Conservation (phyloP, 2,329 filamentous ascomycete species). For the Aspergillaceae sp. region DNA sequence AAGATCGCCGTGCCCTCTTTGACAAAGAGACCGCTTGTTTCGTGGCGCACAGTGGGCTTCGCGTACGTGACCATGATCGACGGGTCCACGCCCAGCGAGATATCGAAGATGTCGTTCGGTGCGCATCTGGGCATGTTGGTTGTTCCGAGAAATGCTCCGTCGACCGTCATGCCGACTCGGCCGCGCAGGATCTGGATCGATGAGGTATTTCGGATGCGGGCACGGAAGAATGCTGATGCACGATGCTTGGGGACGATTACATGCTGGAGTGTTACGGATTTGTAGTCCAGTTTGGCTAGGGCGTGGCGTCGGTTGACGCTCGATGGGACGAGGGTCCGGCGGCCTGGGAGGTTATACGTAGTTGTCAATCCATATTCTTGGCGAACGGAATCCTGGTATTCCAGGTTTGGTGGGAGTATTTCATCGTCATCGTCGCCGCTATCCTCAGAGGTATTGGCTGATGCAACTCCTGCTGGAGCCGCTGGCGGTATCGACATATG, state of each 20-base stretch:
- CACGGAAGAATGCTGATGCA: conserved; percentile 32
- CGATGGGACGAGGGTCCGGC: conserved; percentile 29
- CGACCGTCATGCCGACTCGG: conserved; percentile 18
- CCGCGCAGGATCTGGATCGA: conserved; percentile 22
- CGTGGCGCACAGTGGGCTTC: conserved; percentile 19
- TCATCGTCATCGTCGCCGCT: conserved; percentile 5
- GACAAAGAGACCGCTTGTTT: conserved; percentile 21
- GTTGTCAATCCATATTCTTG: conserved; percentile 36
- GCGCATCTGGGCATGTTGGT: conserved; percentile 16
- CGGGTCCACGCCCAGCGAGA: conserved; percentile 27
- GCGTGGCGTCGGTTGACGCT: conserved; percentile 28
- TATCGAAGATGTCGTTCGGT: conserved; percentile 19
- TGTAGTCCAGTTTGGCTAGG: conserved; percentile 29
- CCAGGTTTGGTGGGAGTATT: conserved; percentile 3
- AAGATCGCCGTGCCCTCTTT: conserved; percentile 24
- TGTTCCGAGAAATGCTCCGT: conserved; percentile 23
- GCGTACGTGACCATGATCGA: conserved; percentile 22
- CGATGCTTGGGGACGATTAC: conserved; percentile 34
- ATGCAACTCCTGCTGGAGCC: conserved; percentile 1
- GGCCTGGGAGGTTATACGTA: conserved; percentile 32
- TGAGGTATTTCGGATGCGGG: conserved; percentile 32
- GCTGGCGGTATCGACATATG: not conserved
- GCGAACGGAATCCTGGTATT: conserved; percentile 27
- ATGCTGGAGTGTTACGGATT: conserved; percentile 27
- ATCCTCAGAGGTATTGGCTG: conserved; percentile 8